Conservation (phyloP, 345 rosid genomes). For the Anastatica hierochuntica region DNA sequence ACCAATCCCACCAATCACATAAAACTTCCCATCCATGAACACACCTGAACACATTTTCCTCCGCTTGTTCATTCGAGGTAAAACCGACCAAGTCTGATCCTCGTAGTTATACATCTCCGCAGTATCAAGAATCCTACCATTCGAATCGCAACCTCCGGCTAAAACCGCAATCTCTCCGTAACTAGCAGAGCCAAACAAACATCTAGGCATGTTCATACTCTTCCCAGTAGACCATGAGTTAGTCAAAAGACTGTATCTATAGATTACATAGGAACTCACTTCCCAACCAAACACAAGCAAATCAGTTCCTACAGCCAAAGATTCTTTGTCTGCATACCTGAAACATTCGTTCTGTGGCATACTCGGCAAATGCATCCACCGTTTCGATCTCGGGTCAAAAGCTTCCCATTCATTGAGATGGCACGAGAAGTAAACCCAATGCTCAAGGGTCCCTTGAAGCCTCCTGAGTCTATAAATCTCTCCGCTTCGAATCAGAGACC, state of each 20-base stretch:
- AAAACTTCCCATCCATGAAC: conserved; percentile 76
- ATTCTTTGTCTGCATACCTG: conserved; percentile 50
- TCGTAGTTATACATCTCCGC: conserved; percentile 66
- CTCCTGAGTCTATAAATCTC: conserved; percentile 46
- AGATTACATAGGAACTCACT: conserved; percentile 28
- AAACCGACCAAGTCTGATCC: conserved; percentile 41
- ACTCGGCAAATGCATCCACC: conserved; percentile 65
- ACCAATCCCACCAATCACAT: conserved; percentile 66
- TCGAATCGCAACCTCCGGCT: conserved; percentile 69
- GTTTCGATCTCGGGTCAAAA: conserved; percentile 47
- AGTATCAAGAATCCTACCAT: conserved; percentile 40
- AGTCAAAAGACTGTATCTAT: conserved; percentile 42
- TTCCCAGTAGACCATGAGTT: conserved; percentile 44
- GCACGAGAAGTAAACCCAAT: conserved; percentile 82
- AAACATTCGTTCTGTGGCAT: conserved; percentile 48
- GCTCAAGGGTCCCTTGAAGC: conserved; percentile 39
- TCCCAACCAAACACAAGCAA: conserved; percentile 62
- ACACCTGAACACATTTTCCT: conserved; percentile 75
- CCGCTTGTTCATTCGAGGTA: conserved; percentile 55
- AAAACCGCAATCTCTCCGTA: conserved; percentile 53
- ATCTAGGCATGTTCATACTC: conserved; percentile 50
- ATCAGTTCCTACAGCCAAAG: conserved; percentile 54
- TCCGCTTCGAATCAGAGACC: conserved; percentile 34
- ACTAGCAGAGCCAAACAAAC: conserved; percentile 72
- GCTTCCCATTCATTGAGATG: conserved; percentile 66